Evolutionary conservation across 768 basidiomycete genomes (phyloP), one percentile per base, ranked within the genome.

Genomic region (Tricholoma furcatifolium): DNA sequence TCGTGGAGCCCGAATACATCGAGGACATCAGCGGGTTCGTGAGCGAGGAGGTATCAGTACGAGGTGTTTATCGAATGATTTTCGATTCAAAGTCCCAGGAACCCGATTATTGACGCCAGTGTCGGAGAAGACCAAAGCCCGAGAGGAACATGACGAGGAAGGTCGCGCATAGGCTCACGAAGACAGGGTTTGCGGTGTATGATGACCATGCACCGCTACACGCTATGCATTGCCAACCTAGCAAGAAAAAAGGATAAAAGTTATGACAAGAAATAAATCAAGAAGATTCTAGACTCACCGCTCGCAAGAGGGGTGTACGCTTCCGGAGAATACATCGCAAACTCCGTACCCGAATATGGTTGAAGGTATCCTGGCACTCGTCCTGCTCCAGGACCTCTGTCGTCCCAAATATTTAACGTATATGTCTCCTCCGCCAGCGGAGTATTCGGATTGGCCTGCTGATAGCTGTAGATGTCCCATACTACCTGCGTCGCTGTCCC

Each of bases 241-340:
- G 9, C 20, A 41, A 35, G 20, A 40, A 35, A 18, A 18, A 43
- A 40, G 27, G 23, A 43, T 14, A 40, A 35, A 27, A 27, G 15
- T 15, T 2, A 17, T 7, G 12, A 42, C 6, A 38, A 35, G 43
- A 42, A 5, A 36, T 12, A 39, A 12, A 31, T 17, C 10, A 34
- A 15, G 43, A n/a, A 27, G 6, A 14, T 20, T 11, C 31, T 27
- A 27, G 32, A 64, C 74, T 59, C 43, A 77, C 77, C 76, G 73
- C 81, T 77, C 11, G 77, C 66, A 7, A 92, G 63, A 5, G 83
- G 76, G 0, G 86, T 90, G 65, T 93, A 92, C 12, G 76, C 18
- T 60, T 81, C 80, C 0, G 93, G 91, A 0, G 84, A 83, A 63
- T 95, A 97, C 62, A 97, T 69, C 39, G 91, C 92, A 74, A 97